Conservation (phyloP, 2,329 filamentous ascomycete species). For the Pyrenochaeta sp. region DNA sequence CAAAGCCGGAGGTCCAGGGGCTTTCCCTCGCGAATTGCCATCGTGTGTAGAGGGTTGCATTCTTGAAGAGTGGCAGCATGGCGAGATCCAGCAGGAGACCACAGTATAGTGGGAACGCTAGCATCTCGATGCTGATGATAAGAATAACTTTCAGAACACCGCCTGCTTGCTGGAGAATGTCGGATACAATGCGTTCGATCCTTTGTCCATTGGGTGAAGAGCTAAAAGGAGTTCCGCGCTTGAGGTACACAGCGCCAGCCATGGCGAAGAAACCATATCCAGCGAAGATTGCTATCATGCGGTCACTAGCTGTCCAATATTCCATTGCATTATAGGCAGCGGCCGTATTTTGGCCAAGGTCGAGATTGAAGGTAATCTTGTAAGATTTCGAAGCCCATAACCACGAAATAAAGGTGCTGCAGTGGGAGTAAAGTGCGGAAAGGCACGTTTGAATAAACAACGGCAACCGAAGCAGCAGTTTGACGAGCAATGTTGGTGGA, state of each 20-base stretch:
- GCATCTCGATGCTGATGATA: constrained; percentile 99
- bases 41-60: constrained; percentile 78
- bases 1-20: constrained; percentile 89
- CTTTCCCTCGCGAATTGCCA: constrained; percentile 78
- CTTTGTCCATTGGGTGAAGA: constrained; percentile 61
- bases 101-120: constrained; percentile 95
- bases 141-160: constrained; percentile 97
- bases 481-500: constrained; percentile 18
- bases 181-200: constrained; percentile 78
- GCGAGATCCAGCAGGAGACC: constrained; percentile 89
- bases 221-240: constrained; percentile 73
- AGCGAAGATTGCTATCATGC: constrained; percentile 75
- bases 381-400: constrained; percentile 45
- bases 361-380: constrained; percentile 46
- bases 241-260: constrained; percentile 80
- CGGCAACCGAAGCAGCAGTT: constrained; percentile 25
- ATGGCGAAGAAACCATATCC: constrained; percentile 82
- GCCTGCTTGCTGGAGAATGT: constrained; percentile 88
- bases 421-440: constrained; percentile 14
- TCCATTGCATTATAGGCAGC: constrained; percentile 41
- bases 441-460: constrained; percentile 9
- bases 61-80: constrained; percentile 85
- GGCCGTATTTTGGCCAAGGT: constrained; percentile 29
- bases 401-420: constrained; percentile 27
- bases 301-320: constrained; percentile 60